phyloP scores from a whole-genome alignment of 78 protist genomes.

The Cyanophora paradoxa region DNA sequence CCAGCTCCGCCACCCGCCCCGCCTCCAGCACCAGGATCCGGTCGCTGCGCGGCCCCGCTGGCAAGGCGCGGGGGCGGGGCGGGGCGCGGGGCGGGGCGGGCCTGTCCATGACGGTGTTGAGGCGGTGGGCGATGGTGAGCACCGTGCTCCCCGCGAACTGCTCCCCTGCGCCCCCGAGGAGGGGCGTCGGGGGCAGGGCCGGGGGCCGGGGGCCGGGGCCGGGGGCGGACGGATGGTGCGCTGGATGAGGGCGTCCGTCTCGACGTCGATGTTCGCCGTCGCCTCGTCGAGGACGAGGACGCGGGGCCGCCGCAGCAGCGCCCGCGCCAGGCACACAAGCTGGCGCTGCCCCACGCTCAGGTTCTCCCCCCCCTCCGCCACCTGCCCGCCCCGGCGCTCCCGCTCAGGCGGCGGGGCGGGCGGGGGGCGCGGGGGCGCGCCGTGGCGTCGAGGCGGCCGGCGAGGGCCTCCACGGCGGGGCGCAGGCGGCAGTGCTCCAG shows the following conservation, averaged over 20 bases:
- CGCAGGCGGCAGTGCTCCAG: conserved; percentile 39
- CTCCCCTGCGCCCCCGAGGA: too few relatives aligned
- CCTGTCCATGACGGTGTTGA: conserved; percentile 77
- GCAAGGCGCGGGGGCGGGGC: too few relatives aligned
- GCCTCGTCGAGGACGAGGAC: conserved; percentile 89
- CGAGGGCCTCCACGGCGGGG: too few relatives aligned
- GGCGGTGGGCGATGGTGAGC: conserved; percentile 88
- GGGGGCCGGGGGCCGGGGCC: too few relatives aligned
- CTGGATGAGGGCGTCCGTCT: conserved; percentile 67
- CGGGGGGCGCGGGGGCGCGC: neutral
- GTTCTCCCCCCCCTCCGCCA: conserved; percentile 40
- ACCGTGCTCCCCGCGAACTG: conserved; percentile 61
- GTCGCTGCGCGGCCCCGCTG: conserved; percentile 31
- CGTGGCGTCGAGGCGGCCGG: neutral
- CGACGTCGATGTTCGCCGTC: conserved; percentile 82
- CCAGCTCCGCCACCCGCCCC: too few relatives aligned
- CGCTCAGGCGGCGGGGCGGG: neutral
- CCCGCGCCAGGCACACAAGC: conserved; percentile 82
- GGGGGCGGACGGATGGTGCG: too few relatives aligned
- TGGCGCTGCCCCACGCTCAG: conserved; percentile 81
- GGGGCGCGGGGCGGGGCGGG: neutral
- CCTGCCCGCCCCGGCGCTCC: neutral
- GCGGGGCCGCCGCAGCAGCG: conserved; percentile 9
- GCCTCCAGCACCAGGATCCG: conserved; percentile 34
- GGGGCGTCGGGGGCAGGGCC: too few relatives aligned